These are phyloP conservation scores for Lentinus tigrinus DNA, from an alignment of 768 basidiomycete genomes.

Conservation along the genomic window DNA sequence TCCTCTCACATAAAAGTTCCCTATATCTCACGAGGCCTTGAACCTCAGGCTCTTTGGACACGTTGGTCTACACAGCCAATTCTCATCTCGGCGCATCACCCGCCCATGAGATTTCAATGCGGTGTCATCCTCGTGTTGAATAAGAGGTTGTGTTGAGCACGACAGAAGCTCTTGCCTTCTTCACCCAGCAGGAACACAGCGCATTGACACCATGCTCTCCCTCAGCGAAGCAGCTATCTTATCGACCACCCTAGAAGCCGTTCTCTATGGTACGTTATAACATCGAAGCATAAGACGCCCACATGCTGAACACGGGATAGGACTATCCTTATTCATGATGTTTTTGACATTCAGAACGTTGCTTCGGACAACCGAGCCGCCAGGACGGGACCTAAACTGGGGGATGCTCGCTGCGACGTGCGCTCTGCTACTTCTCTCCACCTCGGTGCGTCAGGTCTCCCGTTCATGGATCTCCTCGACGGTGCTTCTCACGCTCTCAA, in stretches of 20 bases:
- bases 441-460: slow-evolving; percentile 11
- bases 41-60: too few species aligned
- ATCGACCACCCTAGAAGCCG: neutral
- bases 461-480: neutral
- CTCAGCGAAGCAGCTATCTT: too few species aligned
- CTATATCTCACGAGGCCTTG: too few species aligned
- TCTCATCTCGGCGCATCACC: too few species aligned
- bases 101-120: too few species aligned
- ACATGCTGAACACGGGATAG: slow-evolving; percentile 1
- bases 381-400: slow-evolving; percentile 8
- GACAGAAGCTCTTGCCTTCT: too few species aligned
- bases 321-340: slow-evolving; percentile 24
- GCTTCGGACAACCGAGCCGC: slow-evolving; percentile 14
- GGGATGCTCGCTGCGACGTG: slow-evolving; percentile 14
- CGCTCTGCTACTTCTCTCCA: slow-evolving; percentile 17
- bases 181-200: too few species aligned
- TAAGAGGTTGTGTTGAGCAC: too few species aligned
- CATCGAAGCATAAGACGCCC: neutral
- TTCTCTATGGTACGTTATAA: slow-evolving; percentile 20
- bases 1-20: too few species aligned
- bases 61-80: too few species aligned
- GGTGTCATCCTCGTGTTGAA: too few species aligned
- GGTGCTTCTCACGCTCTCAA: neutral
- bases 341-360: slow-evolving; percentile 21
- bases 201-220: too few species aligned